Evolutionary conservation across 306 rosid genomes (phyloP), one percentile per base, ranked within the genome.

Genomic region (Bauhinia variegata): DNA sequence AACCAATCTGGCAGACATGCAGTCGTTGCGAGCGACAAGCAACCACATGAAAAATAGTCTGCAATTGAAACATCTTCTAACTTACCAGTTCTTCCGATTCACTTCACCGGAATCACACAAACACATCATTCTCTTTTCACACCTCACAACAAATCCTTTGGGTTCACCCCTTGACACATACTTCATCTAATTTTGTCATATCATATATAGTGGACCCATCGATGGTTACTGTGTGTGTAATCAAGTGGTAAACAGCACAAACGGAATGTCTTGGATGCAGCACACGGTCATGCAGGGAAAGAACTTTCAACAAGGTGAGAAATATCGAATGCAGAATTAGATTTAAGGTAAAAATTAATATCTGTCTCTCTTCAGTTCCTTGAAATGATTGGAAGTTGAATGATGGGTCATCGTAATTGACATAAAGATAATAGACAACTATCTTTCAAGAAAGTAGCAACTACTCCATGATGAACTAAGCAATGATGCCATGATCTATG

Each of bases 91-190:
- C 41, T 2, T 2, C 28, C 28, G 2, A 60, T 38, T 60, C 61
- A 49, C 61, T 59, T 52, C 37, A 49, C 1, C 8, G 12, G 17
- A 8, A n/a, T 7, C 60, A 49, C 6, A 10, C 65, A 23, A 16
- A 48, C 41, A 23, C 41, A 36, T 9, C 41, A 36, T 5, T 41
- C 60, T 34, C 44, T 6, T n/a, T 7, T 36, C 31, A 37, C 59
- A 31, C 23, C 3, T 72, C 42, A n/a, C 62, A 41, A 61, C 69
- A 3, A 51, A 9, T 43, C 53, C 43, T 6, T 72, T 43, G 49
- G 57, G 34, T 65, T 42, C 37, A 18, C 6, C 70, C 63, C 71
- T 58, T 58, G 68, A 71, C 69, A 61, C 7, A 13, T 10, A 60
- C 60, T 60, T 49, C 56, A 49, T 48, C 14, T 44, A n/a, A n/a